phyloP scores from a whole-genome alignment of 352 stramenopile genomes.

The Globisporangium middletonii region DNA sequence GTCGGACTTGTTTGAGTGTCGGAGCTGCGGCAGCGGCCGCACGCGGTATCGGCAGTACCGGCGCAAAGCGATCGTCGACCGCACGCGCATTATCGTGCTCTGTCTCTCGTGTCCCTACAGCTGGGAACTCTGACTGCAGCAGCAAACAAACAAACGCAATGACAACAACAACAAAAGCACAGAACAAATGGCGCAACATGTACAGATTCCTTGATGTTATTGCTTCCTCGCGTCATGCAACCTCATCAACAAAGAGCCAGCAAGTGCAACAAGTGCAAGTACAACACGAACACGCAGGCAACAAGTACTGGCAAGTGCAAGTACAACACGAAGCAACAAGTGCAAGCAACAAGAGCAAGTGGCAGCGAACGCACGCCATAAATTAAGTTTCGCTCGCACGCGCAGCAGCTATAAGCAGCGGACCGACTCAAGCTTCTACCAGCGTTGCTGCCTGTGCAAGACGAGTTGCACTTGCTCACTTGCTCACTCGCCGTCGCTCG shows the following conservation, averaged over 20 bases:
- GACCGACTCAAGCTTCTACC: too few species aligned
- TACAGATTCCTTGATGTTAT: background rate
- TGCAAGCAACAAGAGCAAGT: background rate
- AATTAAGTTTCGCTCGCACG: conserved; percentile 12
- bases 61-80: conserved; percentile 79
- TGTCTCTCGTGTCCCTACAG: conserved; percentile 69
- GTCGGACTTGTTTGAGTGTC: conserved; percentile 78
- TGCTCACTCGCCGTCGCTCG: conserved; percentile 29
- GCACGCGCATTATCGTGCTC: conserved; percentile 77
- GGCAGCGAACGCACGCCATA: conserved; percentile 12
- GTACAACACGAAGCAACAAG: background rate
- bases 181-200: background rate
- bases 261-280: background rate
- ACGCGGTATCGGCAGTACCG: conserved; percentile 80
- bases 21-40: conserved; percentile 61
- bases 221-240: too few species aligned
- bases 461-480: background rate
- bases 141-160: background rate
- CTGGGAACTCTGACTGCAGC: conserved; percentile 61
- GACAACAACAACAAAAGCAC: background rate
- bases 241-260: too few species aligned
- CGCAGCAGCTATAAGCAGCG: background rate
- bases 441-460: too few species aligned
- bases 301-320: background rate
- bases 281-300: background rate